Percentiles rank a stretch among this genome's conserved stretches.
Evolutionary conservation across 495 filamentous ascomycete genomes (phyloP).

Genomic region (Venustampulla echinocandica): DNA sequence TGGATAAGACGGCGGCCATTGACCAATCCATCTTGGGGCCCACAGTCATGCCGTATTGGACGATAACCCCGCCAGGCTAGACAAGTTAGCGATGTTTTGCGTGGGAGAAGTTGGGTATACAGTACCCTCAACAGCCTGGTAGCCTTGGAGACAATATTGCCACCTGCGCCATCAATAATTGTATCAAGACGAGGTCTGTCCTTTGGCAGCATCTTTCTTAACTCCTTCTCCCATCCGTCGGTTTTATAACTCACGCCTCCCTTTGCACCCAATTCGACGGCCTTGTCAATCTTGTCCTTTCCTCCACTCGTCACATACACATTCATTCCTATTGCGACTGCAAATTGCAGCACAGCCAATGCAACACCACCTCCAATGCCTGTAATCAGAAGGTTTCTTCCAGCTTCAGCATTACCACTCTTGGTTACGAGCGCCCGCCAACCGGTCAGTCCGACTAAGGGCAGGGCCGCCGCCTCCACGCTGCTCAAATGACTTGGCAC

Average conservation of each 20-base stretch:
- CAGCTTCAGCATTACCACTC: constrained; percentile 46
- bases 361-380: constrained; percentile 80
- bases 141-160: constrained; percentile 54
- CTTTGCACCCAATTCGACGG: constrained; percentile 54
- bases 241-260: constrained; percentile 63
- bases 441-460: constrained; percentile 74
- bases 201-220: constrained; percentile 45
- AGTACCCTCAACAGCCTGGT: constrained; percentile 48
- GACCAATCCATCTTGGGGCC: constrained; percentile 62
- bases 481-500: constrained; percentile 62
- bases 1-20: constrained; percentile 64
- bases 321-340: constrained; percentile 51
- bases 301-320: constrained; percentile 63
- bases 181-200: constrained; percentile 55
- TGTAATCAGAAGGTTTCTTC: constrained; percentile 61
- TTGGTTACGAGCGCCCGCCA: constrained; percentile 79
- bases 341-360: constrained; percentile 60
- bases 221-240: constrained; percentile 58
- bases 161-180: constrained; percentile 70
- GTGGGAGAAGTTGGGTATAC: constrained; percentile 13
- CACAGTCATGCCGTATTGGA: constrained; percentile 71
- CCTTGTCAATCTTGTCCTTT: constrained; percentile 55
- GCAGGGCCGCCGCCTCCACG: constrained; percentile 70
- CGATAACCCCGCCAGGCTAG: constrained; percentile 52
- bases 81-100: constrained; percentile 9